phyloP scores from a whole-genome alignment of 192 early-diverging fungal species.

The Coemansia reversa region DNA sequence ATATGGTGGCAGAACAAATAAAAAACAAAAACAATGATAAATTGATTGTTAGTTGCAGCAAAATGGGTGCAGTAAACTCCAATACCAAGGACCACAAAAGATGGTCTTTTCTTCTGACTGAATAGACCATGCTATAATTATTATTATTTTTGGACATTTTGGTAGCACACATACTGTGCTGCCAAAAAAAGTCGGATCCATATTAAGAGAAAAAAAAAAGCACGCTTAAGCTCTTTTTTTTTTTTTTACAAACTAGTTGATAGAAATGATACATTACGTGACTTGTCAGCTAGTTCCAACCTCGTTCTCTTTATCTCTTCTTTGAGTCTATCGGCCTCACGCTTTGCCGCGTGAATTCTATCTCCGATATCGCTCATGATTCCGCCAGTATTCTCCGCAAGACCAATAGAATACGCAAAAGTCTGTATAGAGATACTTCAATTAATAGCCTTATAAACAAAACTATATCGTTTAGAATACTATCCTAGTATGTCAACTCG shows the following conservation, averaged over 20 bases:
- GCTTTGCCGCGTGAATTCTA: constrained; percentile 82
- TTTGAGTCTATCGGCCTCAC: constrained; percentile 94
- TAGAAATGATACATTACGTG: constrained; percentile 68
- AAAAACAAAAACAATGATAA: neutral
- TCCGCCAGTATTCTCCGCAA: neutral
- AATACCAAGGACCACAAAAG: neutral
- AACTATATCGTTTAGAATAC: neutral
- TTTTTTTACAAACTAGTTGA: no score
- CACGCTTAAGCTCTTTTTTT: neutral
- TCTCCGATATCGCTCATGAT: constrained; percentile 78
- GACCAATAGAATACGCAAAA: neutral
- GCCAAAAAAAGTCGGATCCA: neutral
- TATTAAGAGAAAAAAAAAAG: neutral
- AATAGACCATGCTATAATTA: neutral
- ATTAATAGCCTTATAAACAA: neutral
- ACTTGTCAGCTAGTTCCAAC: constrained; percentile 92
- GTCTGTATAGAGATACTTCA: no score
- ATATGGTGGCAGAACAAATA: neutral
- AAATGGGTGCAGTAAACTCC: neutral
- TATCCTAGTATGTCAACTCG: neutral
- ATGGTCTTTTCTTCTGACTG: neutral
- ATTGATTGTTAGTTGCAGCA: neutral
- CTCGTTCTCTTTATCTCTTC: constrained; percentile 94
- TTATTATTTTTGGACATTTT: neutral
- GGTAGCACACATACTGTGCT: neutral